phyloP scores from a whole-genome alignment of 352 stramenopile species.

The Phytophthora brassicae region DNA sequence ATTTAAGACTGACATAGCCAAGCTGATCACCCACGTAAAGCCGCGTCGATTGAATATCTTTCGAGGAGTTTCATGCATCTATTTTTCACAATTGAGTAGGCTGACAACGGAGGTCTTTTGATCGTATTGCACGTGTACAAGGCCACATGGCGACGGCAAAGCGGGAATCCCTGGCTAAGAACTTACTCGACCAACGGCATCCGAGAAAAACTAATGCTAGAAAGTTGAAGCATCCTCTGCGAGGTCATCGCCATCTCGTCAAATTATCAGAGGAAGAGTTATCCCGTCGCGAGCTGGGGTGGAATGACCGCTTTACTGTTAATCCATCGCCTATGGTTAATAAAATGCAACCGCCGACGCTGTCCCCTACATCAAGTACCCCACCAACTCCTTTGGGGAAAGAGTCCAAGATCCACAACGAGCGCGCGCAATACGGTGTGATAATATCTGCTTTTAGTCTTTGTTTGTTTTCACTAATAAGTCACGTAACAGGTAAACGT shows the following conservation, averaged over 20 bases:
- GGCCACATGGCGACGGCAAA: constrained; percentile 42
- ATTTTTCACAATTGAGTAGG: constrained; percentile 18
- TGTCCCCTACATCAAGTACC: constrained; percentile 22
- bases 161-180: constrained; percentile 50
- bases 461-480: not conserved
- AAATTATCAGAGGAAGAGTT: constrained; percentile 52
- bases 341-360: constrained; percentile 36
- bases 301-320: constrained; percentile 74
- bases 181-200: constrained; percentile 40
- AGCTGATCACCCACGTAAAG: too few species aligned
- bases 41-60: too few species aligned
- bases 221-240: constrained; percentile 22
- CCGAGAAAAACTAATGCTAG: constrained; percentile 19
- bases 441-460: not conserved
- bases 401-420: constrained; percentile 54
- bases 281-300: constrained; percentile 64
- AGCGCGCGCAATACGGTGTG: constrained; percentile 60
- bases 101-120: not conserved
- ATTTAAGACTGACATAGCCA: too few species aligned
- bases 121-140: not conserved
- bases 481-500: constrained; percentile 26
- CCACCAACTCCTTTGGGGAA: constrained; percentile 33
- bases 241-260: constrained; percentile 43
- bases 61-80: constrained; percentile 15
- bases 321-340: constrained; percentile 54